These are phyloP conservation scores for Oryza glaberrima DNA, from an alignment of 176 grass and related monocot genomes.

Conservation along the genomic window DNA sequence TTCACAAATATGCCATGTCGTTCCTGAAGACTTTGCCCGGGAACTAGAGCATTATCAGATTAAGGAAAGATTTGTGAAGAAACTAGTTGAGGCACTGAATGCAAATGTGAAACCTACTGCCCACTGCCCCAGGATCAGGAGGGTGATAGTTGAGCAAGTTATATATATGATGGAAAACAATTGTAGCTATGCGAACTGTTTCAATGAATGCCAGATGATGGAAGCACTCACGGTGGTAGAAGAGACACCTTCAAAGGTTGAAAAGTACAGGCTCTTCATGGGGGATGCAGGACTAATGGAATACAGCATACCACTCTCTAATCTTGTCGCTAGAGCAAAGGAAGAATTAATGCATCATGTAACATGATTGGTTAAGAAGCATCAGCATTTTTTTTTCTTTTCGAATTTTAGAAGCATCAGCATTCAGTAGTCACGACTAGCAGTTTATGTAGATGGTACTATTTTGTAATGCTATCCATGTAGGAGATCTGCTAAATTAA, in stretches of 20 bases:
- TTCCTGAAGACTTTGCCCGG: not conserved
- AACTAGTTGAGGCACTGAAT: not conserved
- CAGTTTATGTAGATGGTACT: not conserved
- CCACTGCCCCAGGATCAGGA: conserved; percentile 8
- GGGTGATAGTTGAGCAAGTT: conserved; percentile 12
- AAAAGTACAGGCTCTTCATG: conserved; percentile 26
- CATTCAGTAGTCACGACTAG: not conserved
- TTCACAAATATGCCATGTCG: not conserved
- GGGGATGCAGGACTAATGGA: conserved; percentile 27
- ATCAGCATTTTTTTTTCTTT: no score
- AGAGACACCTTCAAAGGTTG: not conserved
- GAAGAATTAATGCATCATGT: not conserved
- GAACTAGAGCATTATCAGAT: conserved; percentile 13
- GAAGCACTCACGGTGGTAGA: conserved; percentile 5
- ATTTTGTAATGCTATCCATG: not conserved
- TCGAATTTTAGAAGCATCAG: no score
- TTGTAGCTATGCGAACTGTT: not conserved
- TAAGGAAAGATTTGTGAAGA: not conserved
- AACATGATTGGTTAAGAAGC: not conserved
- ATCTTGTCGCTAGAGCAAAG: conserved; percentile 23
- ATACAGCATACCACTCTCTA: not conserved
- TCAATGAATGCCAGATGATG: not conserved
- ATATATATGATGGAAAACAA: conserved; percentile 27
- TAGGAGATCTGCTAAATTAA: not conserved
- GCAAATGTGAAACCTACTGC: not conserved